Conservation (phyloP, 176 grass and related monocot species). For the Rhynchospora tenuis region DNA sequence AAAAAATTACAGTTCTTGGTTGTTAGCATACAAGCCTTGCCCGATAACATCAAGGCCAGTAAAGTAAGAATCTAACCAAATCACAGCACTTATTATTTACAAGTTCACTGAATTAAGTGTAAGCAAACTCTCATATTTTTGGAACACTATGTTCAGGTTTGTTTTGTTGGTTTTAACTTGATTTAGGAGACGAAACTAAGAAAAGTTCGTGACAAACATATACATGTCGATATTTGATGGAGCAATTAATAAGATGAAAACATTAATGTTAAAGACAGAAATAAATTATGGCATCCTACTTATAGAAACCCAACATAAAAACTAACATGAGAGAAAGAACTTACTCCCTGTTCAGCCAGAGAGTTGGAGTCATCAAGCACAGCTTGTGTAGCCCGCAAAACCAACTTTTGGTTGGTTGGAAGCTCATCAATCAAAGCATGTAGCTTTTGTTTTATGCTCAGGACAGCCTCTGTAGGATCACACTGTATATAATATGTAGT, state of each 20-base stretch:
- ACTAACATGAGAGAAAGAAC: background rate
- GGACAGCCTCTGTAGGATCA: constrained; percentile 53
- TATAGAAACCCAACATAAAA: background rate
- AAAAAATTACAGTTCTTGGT: background rate
- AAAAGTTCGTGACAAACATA: background rate
- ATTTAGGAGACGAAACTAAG: background rate
- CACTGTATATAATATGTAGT: constrained; percentile 75
- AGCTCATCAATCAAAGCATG: constrained; percentile 45
- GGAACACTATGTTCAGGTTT: background rate
- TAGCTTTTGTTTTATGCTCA: constrained; percentile 72
- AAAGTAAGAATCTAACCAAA: background rate
- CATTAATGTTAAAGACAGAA: background rate
- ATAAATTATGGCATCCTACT: background rate
- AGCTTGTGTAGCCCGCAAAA: constrained; percentile 40
- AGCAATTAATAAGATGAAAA: background rate
- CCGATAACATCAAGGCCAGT: background rate
- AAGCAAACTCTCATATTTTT: background rate
- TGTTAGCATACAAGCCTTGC: background rate
- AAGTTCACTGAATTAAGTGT: background rate
- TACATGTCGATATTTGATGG: background rate
- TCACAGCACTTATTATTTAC: background rate
- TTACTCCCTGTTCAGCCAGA: constrained; percentile 55
- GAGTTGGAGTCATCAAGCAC: constrained; percentile 61
- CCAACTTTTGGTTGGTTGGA: constrained; percentile 39
- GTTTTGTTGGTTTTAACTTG: background rate